These are phyloP conservation scores for Desmodesmus armatus DNA, from an alignment of 139 green algal species.

Conservation along the genomic window DNA sequence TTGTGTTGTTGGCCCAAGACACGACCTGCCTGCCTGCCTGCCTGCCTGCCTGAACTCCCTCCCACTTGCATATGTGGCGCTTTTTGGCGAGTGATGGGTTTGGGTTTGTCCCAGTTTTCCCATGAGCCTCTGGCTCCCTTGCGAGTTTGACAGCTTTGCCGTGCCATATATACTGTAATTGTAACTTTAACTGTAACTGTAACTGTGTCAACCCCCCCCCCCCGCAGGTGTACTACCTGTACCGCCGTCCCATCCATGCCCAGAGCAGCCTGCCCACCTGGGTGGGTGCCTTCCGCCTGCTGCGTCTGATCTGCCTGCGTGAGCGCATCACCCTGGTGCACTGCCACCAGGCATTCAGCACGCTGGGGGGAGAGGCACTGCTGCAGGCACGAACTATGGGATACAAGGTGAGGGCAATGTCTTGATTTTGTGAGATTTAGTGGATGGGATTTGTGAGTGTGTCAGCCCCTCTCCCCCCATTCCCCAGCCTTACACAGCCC, in stretches of 20 bases:
- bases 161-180: background rate
- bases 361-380: conserved; percentile 85
- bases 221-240: conserved; percentile 93
- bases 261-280: conserved; percentile 80
- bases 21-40: too few relatives aligned
- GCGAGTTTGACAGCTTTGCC: too few relatives aligned
- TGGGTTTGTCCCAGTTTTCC: too few relatives aligned
- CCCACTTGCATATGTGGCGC: background rate
- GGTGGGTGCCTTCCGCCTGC: conserved; percentile 63
- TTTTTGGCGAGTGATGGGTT: background rate
- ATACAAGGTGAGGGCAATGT: conserved; percentile 60
- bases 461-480: too few relatives aligned
- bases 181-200: too few relatives aligned
- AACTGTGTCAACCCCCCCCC: too few relatives aligned
- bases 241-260: conserved; percentile 78
- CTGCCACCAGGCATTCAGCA: conserved; percentile 90
- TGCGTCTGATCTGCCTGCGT: conserved; percentile 79
- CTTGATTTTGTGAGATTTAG: background rate
- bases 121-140: too few relatives aligned
- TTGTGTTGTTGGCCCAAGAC: too few relatives aligned
- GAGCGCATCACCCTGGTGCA: conserved; percentile 91
- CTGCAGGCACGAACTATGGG: conserved; percentile 89
- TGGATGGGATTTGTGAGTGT: too few relatives aligned
- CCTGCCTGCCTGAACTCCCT: too few relatives aligned
- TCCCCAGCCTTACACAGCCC: too few relatives aligned